A percentile compares a stretch with the other conserved stretches of the same genome.
Conservation (phyloP, 768 basidiomycete genomes). For the Xanthoconium purpureum region DNA sequence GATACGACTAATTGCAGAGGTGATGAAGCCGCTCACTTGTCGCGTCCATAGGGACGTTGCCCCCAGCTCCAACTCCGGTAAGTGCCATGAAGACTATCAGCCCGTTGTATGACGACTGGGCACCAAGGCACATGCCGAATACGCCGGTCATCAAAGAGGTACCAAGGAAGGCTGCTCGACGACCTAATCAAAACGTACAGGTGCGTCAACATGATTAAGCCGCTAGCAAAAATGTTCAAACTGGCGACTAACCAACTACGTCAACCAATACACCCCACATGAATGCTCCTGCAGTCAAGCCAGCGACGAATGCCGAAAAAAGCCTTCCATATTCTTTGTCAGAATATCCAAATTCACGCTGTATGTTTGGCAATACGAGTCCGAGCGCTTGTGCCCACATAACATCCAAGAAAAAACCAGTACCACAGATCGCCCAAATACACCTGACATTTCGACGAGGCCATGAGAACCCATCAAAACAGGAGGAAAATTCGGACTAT, state of each 20-base stretch:
- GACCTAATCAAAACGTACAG: constrained; percentile 5
- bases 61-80: constrained; percentile 13
- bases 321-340: constrained; percentile 16
- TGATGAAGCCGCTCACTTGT: constrained; percentile 3
- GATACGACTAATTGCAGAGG: not conserved
- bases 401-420: constrained; percentile 10
- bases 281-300: constrained; percentile 5
- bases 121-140: constrained; percentile 13
- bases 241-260: constrained; percentile 12
- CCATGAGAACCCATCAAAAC: not conserved
- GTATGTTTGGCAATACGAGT: constrained; percentile 1
- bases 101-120: constrained; percentile 10
- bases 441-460: constrained; percentile 1
- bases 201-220: not conserved
- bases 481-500: not conserved
- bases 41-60: constrained; percentile 15
- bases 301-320: not conserved
- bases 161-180: constrained; percentile 14
- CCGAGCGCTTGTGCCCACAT: constrained; percentile 2
- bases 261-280: constrained; percentile 17
- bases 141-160: constrained; percentile 13
- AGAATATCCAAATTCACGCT: constrained; percentile 17
- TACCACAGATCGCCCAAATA: constrained; percentile 14
- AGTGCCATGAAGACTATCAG: constrained; percentile 8
- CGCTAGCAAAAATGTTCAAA: not conserved